phyloP scores from a whole-genome alignment of 129 eudicot species.

The Helichrysum umbraculigerum region DNA sequence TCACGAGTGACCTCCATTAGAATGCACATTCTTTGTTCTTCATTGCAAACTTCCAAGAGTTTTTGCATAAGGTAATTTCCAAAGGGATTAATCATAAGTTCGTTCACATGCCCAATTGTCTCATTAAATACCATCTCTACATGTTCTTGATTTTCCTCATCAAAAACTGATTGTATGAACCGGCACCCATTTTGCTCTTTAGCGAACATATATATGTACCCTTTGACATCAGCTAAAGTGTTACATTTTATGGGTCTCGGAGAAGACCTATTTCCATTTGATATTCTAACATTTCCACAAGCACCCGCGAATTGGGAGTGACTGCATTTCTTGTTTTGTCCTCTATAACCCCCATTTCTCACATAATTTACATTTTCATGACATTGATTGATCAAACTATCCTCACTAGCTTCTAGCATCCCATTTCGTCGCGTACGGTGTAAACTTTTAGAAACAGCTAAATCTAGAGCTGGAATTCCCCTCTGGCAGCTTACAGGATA shows the following conservation, averaged over 20 bases:
- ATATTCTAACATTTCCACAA: slow-evolving; percentile 32
- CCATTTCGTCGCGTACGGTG: slow-evolving; percentile 32
- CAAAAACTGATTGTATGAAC: slow-evolving; percentile 58
- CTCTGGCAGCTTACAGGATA: slow-evolving; percentile 31
- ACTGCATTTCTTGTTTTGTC: slow-evolving; percentile 31
- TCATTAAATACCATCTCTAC: slow-evolving; percentile 56
- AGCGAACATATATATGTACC: slow-evolving; percentile 50
- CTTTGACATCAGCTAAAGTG: slow-evolving; percentile 48
- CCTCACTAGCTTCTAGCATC: slow-evolving; percentile 29
- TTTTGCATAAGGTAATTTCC: slow-evolving; percentile 84
- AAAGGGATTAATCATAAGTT: slow-evolving; percentile 65
- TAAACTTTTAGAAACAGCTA: slow-evolving; percentile 30
- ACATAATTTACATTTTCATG: slow-evolving; percentile 32
- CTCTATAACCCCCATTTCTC: slow-evolving; percentile 32
- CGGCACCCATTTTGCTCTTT: slow-evolving; percentile 83
- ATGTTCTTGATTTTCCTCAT: slow-evolving; percentile 52
- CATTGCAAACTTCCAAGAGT: slow-evolving; percentile 61
- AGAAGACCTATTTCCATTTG: slow-evolving; percentile 26
- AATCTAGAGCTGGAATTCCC: slow-evolving; percentile 39
- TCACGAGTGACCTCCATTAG: slow-evolving; percentile 46
- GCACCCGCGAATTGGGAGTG: slow-evolving; percentile 23
- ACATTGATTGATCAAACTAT: slow-evolving; percentile 38
- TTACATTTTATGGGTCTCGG: slow-evolving; percentile 25
- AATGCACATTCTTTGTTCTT: slow-evolving; percentile 57
- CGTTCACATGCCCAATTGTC: slow-evolving; percentile 49